These are phyloP conservation scores for Neolentinus lepideus DNA, from an alignment of 1,284 basidiomycete genomes.

Conservation along the genomic window DNA sequence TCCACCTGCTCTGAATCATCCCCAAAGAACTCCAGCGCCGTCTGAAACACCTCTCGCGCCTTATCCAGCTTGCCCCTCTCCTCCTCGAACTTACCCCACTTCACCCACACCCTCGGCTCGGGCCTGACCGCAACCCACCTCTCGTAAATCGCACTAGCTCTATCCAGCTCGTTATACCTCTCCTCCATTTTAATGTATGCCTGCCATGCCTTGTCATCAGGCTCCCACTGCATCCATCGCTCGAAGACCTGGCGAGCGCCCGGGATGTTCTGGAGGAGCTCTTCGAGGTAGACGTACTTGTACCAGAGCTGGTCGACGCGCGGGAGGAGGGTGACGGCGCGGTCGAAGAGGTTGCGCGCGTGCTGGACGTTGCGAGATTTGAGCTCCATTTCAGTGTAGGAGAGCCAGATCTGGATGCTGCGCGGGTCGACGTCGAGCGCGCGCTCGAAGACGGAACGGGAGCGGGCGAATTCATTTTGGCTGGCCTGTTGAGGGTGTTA, in stretches of 20 bases:
- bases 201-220: constrained; percentile 99
- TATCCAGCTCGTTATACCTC: constrained; percentile 87
- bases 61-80: constrained; percentile 85
- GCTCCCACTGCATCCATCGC: constrained; percentile 99
- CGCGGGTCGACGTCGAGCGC: constrained; percentile 93
- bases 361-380: constrained; percentile 97
- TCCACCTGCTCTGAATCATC: constrained; percentile 97
- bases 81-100: constrained; percentile 97
- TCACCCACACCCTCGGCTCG: constrained; percentile 94
- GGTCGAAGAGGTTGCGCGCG: constrained; percentile 93
- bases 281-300: constrained; percentile 98
- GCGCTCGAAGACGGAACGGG: constrained; percentile 93
- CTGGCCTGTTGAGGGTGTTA: constrained; percentile 60
- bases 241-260: constrained; percentile 98
- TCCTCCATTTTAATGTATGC: constrained; percentile 97
- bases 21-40: constrained; percentile 94
- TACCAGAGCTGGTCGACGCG: constrained; percentile 96
- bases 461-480: constrained; percentile 92
- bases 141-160: constrained; percentile 92
- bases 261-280: constrained; percentile 91
- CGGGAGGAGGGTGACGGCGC: constrained; percentile 92
- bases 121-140: constrained; percentile 92
- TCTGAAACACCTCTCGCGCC: constrained; percentile 94
- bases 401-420: constrained; percentile 87
- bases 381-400: constrained; percentile 98